Base-by-base conservation (phyloP, 805 yeast genomes). In the Lachancea sp. region DNA sequence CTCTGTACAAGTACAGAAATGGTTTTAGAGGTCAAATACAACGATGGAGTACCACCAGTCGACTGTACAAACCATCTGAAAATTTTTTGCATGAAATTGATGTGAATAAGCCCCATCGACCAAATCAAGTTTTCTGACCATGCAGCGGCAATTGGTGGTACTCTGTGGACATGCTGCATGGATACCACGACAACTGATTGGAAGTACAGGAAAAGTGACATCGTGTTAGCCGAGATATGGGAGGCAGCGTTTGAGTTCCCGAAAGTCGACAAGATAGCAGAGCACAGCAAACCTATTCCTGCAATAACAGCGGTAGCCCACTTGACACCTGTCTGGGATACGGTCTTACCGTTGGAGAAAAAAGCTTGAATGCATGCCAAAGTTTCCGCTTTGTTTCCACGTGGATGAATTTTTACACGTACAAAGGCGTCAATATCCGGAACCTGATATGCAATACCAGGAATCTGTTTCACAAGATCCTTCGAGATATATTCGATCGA, bases 241-340 rank as follows among this genome's bases (percentile, higher is more conserved):
- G 95, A 82, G 11, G 96, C 95, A 8, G 96, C 88, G 45, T 82
- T 81, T 8, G 95, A 85, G 63, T 85, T 85, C 46, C 96, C 96
- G 62, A 84, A 82, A 3, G 90, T 76, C 3, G 95, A 81, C 49
- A 88, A 71, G n/a, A 84, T 51, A 4, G 95, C 90, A n/a, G 95
- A 85, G 15, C 82, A 73, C 37, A 89, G 67, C 48, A 90, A 66
- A n/a, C 96, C 96, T 26, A 86, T 64, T 50, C 96, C 96, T 1
- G 95, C 88, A 56, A 89, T 72, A 17, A 83, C 82, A 1, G 97
- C 97, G 16, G 96, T 87, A 34, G 87, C 95, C 97, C 97, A 90
- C 66, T 85, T 84, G 47, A 83, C 89, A 53, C 85, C 85, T 2
- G 77, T 71, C 59, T 87, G 95, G 36, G 85, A 68, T 17, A 88